Percentiles rank a stretch among this genome's conserved stretches.
phyloP scores from a whole-genome alignment of 2,329 filamentous ascomycete species.

The Fulvia fulva region DNA sequence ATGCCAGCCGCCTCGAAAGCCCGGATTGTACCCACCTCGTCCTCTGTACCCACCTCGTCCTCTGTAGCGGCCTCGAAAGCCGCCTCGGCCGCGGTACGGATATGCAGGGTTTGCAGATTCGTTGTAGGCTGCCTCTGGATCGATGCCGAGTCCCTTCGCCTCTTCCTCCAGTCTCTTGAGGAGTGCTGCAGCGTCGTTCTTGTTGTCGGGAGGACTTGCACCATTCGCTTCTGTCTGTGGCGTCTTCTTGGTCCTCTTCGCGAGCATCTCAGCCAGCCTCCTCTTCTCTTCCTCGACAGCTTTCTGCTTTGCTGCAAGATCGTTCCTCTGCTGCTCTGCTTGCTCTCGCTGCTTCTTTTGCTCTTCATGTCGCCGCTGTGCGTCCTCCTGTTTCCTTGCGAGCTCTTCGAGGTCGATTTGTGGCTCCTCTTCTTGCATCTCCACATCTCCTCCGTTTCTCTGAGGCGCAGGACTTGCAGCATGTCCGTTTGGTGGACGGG shows the following conservation, averaged over 20 bases:
- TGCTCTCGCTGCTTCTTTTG: constrained; percentile 60
- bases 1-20: constrained; percentile 41
- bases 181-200: constrained; percentile 65
- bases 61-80: constrained; percentile 34
- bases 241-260: constrained; percentile 45
- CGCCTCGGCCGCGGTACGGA: constrained; percentile 21
- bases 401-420: constrained; percentile 69
- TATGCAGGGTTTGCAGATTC: constrained; percentile 13
- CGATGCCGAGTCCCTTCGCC: constrained; percentile 65
- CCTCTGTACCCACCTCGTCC: constrained; percentile 39
- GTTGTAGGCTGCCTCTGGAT: constrained; percentile 48
- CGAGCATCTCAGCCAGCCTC: constrained; percentile 59
- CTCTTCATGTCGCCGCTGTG: constrained; percentile 65
- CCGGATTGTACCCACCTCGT: constrained; percentile 40
- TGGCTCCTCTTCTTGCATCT: constrained; percentile 41
- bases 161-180: constrained; percentile 70
- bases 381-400: constrained; percentile 64
- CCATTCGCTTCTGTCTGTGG: constrained; percentile 22
- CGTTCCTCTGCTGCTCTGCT: constrained; percentile 58
- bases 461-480: background rate
- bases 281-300: constrained; percentile 63
- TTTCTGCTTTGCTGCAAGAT: constrained; percentile 61
- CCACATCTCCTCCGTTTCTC: constrained; percentile 19
- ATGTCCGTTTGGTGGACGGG: constrained; percentile 11
- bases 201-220: constrained; percentile 44